Evolutionary conservation across 2,329 filamentous ascomycete species (phyloP).

Genomic region (Colletotrichum higginsianum): DNA sequence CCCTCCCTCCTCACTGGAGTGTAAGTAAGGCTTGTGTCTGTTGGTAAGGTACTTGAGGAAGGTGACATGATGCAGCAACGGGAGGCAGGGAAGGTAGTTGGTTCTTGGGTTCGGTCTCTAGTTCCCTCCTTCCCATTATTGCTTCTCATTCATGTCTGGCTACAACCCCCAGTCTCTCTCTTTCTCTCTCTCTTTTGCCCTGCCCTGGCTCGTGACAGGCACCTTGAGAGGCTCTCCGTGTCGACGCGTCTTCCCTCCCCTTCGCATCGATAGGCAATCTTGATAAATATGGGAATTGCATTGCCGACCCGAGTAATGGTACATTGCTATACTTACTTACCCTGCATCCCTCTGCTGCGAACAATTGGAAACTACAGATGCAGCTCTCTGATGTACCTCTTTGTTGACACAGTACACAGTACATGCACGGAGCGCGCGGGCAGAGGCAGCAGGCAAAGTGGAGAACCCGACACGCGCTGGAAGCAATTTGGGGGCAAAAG

Average conservation of each 20-base stretch:
- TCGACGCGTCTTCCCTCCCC: conserved; percentile 1
- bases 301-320: conserved; percentile 14
- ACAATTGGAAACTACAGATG: not conserved
- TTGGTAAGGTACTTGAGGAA: too few species aligned
- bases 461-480: conserved; percentile 23
- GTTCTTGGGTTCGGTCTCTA: not conserved
- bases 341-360: conserved; percentile 4
- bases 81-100: not conserved
- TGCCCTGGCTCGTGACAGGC: not conserved
- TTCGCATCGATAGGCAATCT: conserved; percentile 18
- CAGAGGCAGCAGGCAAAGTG: conserved; percentile 24
- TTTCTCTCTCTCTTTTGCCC: not conserved
- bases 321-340: not conserved
- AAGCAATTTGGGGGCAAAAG: conserved; percentile 19
- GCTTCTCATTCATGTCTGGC: not conserved
- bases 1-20: conserved; percentile 7
- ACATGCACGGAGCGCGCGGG: conserved; percentile 37
- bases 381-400: not conserved
- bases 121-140: not conserved
- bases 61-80: too few species aligned
- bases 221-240: not conserved
- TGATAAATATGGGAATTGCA: conserved; percentile 27
- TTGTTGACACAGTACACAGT: conserved; percentile 18
- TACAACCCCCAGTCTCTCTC: not conserved
- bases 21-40: not conserved